phyloP scores from a whole-genome alignment of 2,329 filamentous ascomycete genomes.

The Xylaria sp. region DNA sequence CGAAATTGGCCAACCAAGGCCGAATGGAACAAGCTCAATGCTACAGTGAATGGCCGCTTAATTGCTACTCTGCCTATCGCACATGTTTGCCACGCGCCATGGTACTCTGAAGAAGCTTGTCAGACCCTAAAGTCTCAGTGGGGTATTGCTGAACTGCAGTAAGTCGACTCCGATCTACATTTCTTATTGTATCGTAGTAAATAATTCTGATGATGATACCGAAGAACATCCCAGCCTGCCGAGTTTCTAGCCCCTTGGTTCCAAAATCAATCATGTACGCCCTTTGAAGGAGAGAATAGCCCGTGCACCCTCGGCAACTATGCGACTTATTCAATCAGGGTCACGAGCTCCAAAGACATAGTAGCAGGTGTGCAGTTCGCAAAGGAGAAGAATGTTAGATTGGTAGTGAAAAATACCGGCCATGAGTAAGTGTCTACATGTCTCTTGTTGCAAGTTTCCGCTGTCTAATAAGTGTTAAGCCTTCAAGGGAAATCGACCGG shows the following conservation, averaged over 20 bases:
- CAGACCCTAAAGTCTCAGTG: neutral
- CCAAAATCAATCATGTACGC: slow-evolving; percentile 20
- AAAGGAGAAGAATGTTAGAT: slow-evolving; percentile 14
- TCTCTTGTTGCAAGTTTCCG: neutral
- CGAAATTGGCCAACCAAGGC: slow-evolving; percentile 4
- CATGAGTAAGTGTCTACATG: slow-evolving; percentile 13
- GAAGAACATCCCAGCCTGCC: slow-evolving; percentile 14
- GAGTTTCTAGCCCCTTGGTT: slow-evolving; percentile 24
- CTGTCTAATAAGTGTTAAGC: slow-evolving; percentile 4
- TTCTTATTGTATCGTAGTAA: neutral
- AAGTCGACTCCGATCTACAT: neutral
- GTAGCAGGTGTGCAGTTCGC: slow-evolving; percentile 16
- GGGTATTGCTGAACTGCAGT: slow-evolving; percentile 18
- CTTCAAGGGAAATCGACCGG: slow-evolving; percentile 23
- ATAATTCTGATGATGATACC: neutral
- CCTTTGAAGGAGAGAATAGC: neutral
- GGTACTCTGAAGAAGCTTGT: slow-evolving; percentile 13
- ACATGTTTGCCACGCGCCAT: slow-evolving; percentile 22
- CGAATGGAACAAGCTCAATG: slow-evolving; percentile 17
- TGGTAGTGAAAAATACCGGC: slow-evolving; percentile 17
- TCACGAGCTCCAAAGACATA: slow-evolving; percentile 4
- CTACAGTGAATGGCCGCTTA: slow-evolving; percentile 19
- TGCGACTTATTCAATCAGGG: slow-evolving; percentile 19
- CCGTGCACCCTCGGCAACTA: slow-evolving; percentile 15
- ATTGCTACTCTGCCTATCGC: slow-evolving; percentile 20